Conservation (phyloP, 2,329 filamentous ascomycete genomes). For the Colletotrichum sp. region DNA sequence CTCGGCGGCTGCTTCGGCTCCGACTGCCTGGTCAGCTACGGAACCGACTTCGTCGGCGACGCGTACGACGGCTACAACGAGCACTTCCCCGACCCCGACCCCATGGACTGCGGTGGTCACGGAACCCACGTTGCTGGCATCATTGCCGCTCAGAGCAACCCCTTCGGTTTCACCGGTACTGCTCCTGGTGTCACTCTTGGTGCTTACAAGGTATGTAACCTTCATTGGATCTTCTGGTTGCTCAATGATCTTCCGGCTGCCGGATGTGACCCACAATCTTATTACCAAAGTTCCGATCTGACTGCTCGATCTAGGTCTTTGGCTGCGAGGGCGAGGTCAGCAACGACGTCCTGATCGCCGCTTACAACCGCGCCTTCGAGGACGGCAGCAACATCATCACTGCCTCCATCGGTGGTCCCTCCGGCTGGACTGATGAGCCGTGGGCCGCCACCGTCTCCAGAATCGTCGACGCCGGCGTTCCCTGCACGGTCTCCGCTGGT, state of each 20-base stretch:
- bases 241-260: background rate
- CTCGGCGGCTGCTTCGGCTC: constrained; percentile 69
- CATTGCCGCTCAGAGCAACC: constrained; percentile 61
- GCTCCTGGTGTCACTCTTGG: constrained; percentile 62
- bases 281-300: background rate
- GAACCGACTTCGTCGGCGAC: constrained; percentile 64
- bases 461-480: constrained; percentile 58
- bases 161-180: constrained; percentile 60
- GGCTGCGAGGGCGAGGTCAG: constrained; percentile 55
- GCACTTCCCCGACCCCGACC: constrained; percentile 52
- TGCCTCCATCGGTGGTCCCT: constrained; percentile 55
- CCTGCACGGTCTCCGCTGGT: constrained; percentile 58
- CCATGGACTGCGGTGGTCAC: constrained; percentile 63
- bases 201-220: constrained; percentile 45
- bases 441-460: constrained; percentile 55
- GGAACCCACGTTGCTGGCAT: constrained; percentile 68
- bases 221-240: background rate
- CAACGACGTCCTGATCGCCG: constrained; percentile 63
- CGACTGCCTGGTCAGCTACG: constrained; percentile 62
- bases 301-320: constrained; percentile 44
- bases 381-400: constrained; percentile 64
- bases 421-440: constrained; percentile 58
- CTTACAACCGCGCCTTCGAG: constrained; percentile 65
- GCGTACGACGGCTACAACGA: constrained; percentile 44
- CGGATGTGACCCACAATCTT: background rate